Evolutionary conservation across 2,329 filamentous ascomycete genomes (phyloP), one percentile per base, ranked within the genome.

Genomic region (Hypoxylon sp.): DNA sequence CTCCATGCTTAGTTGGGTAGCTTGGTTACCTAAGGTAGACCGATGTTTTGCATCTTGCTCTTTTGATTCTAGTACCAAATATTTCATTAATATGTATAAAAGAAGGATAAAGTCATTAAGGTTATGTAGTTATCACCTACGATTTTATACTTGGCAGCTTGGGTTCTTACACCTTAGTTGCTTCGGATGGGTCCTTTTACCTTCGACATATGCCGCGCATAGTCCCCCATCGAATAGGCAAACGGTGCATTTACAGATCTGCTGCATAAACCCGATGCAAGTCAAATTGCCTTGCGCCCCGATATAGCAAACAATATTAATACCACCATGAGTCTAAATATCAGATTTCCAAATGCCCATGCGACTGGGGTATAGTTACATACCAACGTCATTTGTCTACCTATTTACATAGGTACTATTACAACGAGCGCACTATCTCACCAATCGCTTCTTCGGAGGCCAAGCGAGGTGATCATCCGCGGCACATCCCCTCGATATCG

Each of bases 1-100:
- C 53, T 40, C 38, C 44, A 49, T 15, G 31, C 49, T 46, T n/a
- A 46, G 49, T 49, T 34, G 41, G 53, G 53, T 48, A 51, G 25
- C 16, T 47, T 35, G 31, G 23, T 25, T 17, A 5, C 5, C 9
- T 25, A 25, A 25, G 21, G 21, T 25, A 9, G 21, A n/a, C n/a
- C n/a, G n/a, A 25, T 25, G 21, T 25, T 25, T 23, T n/a, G 29
- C 8, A 21, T 27, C 27, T 49, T 49, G 26, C 45, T 44, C 45
- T 20, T 48, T 54, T 49, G 16, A 44, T 45, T 47, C 46, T 57
- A 54, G 54, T 43, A 46, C 5, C 21, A 16, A n/a, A n/a, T 13
- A 15, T 11, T 29, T 40, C 13, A 6, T 7, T 25, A 35, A 16
- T 23, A 9, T 35, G 16, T 25, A 15, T 30, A 21, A 30, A 13